Evolutionary conservation across 2,329 filamentous ascomycete species (phyloP).

Genomic region (Beauveria varroae): DNA sequence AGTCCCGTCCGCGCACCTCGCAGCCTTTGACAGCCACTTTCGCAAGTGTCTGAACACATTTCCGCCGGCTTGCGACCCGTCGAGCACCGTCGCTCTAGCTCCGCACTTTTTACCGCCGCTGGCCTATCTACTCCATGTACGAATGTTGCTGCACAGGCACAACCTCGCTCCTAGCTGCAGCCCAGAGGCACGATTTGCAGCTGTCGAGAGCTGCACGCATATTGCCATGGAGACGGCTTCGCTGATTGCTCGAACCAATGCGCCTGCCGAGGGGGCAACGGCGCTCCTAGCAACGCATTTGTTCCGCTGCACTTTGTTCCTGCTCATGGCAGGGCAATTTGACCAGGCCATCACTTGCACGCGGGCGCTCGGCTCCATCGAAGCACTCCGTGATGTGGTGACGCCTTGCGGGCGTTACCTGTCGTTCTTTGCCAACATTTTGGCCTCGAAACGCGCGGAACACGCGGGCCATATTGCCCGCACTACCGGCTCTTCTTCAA

Average conservation of each 20-base stretch:
- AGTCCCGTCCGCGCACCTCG: conserved; percentile 59
- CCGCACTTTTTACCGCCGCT: conserved; percentile 68
- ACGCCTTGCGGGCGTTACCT: conserved; percentile 74
- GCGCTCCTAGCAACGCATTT: conserved; percentile 74
- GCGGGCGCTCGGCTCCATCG: conserved; percentile 62
- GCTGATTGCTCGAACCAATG: conserved; percentile 60
- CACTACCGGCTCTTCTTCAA: conserved; percentile 19
- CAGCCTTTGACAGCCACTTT: conserved; percentile 78
- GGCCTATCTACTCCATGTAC: conserved; percentile 71
- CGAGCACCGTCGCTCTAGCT: conserved; percentile 60
- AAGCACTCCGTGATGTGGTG: conserved; percentile 64
- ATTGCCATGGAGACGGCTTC: conserved; percentile 72
- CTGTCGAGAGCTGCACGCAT: conserved; percentile 68
- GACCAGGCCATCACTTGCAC: conserved; percentile 66
- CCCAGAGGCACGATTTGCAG: conserved; percentile 56
- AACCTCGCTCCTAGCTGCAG: conserved; percentile 72
- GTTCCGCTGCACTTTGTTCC: conserved; percentile 77
- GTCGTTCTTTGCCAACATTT: conserved; percentile 66
- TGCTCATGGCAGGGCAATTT: conserved; percentile 68
- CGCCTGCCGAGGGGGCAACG: conserved; percentile 58
- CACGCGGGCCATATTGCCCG: conserved; percentile 31
- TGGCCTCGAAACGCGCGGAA: conserved; percentile 50
- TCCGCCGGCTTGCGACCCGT: conserved; percentile 64
- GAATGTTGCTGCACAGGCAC: conserved; percentile 81
- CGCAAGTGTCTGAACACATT: conserved; percentile 66